Percentiles rank a stretch among this genome's conserved stretches.
These are phyloP conservation scores for Styphnolobium japonicum DNA, from an alignment of 306 rosid genomes.

Conservation along the genomic window DNA sequence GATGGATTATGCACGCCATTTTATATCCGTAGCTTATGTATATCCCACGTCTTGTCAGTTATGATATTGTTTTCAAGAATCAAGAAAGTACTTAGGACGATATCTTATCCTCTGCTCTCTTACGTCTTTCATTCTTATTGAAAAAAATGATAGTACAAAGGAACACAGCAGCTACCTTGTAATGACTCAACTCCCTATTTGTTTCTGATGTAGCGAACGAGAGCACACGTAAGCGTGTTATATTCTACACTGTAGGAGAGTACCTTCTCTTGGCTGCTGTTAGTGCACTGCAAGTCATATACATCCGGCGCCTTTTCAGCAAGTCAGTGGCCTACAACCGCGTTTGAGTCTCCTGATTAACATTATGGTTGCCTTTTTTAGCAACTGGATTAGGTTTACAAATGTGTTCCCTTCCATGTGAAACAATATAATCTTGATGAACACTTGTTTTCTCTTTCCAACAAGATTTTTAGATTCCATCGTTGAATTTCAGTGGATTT, in stretches of 20 bases:
- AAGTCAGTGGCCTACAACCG: slow-evolving; percentile 90
- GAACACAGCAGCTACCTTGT: neutral
- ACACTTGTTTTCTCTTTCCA: slow-evolving; percentile 20
- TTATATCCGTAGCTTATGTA: neutral
- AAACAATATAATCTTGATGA: slow-evolving; percentile 22
- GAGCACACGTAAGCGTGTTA: slow-evolving; percentile 86
- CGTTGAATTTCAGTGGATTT: slow-evolving; percentile 11
- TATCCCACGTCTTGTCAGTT: neutral
- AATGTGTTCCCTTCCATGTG: slow-evolving; percentile 23
- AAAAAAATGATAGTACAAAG: neutral
- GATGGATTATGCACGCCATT: neutral
- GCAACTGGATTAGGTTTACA: slow-evolving; percentile 35
- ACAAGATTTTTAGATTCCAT: neutral
- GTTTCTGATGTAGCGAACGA: slow-evolving; percentile 64
- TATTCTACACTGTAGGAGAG: slow-evolving; percentile 77
- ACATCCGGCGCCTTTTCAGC: slow-evolving; percentile 93
- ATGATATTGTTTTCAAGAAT: neutral
- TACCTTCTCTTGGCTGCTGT: slow-evolving; percentile 69
- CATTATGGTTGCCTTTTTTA: slow-evolving; percentile 25
- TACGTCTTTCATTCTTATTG: neutral
- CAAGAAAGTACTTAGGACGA: neutral
- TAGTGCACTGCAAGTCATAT: slow-evolving; percentile 73
- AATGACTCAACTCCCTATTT: neutral
- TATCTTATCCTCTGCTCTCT: neutral
- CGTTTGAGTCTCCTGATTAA: slow-evolving; percentile 51